These are phyloP conservation scores for Leonotis leonurus DNA, from an alignment of 257 asterid genomes.

Conservation along the genomic window DNA sequence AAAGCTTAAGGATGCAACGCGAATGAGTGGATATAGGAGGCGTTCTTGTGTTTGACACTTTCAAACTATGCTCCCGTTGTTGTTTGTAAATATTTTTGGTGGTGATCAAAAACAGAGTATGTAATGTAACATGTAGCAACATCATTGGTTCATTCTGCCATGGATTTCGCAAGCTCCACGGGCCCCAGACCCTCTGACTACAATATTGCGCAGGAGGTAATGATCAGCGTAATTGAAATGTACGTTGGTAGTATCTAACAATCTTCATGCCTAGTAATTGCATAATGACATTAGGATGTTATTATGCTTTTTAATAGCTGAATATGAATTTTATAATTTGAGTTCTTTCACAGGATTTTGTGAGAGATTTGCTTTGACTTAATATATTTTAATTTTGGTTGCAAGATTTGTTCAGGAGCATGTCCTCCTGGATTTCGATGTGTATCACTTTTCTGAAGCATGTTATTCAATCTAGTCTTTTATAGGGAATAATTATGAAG, in stretches of 20 bases:
- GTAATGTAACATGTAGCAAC: no score
- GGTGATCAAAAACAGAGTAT: no score
- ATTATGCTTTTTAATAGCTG: no score
- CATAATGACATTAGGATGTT: neutral
- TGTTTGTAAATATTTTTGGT: no score
- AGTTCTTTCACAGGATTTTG: neutral
- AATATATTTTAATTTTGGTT: neutral
- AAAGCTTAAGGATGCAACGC: no score
- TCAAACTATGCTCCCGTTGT: no score
- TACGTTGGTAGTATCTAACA: neutral
- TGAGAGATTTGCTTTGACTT: conserved; percentile 20
- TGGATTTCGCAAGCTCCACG: conserved; percentile 33
- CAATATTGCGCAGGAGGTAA: conserved; percentile 31
- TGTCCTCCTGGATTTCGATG: neutral
- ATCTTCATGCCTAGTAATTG: neutral
- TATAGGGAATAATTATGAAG: neutral
- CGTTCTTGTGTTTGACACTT: no score
- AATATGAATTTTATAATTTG: no score
- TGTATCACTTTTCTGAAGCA: neutral
- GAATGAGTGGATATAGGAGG: no score
- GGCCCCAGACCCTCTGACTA: conserved; percentile 21
- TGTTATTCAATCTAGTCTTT: conserved; percentile 8
- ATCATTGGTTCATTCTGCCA: conserved; percentile 18
- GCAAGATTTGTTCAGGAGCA: conserved; percentile 13
- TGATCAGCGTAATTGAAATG: neutral